Evolutionary conservation across 495 filamentous ascomycete genomes (phyloP).

Genomic region (Xanthoparmelia taractica): DNA sequence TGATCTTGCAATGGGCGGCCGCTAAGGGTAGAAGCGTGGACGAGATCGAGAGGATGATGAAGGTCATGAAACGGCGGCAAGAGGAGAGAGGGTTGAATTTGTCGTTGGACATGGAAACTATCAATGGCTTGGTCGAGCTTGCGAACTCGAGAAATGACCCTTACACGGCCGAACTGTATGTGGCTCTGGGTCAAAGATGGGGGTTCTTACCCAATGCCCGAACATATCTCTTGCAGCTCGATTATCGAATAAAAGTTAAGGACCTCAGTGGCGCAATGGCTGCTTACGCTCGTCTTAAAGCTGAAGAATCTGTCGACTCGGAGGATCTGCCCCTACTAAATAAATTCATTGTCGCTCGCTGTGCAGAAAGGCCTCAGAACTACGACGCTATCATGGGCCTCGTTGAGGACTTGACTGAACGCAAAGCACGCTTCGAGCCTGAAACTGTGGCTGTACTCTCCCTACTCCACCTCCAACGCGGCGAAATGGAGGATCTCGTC

Average conservation of each 20-base stretch:
- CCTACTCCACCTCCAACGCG: slow-evolving; percentile 59
- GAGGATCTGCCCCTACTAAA: slow-evolving; percentile 61
- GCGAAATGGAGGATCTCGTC: slow-evolving; percentile 64
- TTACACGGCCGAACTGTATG: slow-evolving; percentile 65
- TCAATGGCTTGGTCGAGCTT: slow-evolving; percentile 67
- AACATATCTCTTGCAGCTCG: slow-evolving; percentile 66
- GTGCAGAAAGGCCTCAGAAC: slow-evolving; percentile 44
- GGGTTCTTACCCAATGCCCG: slow-evolving; percentile 53
- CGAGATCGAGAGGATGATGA: slow-evolving; percentile 60
- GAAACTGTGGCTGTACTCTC: slow-evolving; percentile 66
- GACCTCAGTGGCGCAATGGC: slow-evolving; percentile 60
- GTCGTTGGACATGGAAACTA: slow-evolving; percentile 56
- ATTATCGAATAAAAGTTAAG: slow-evolving; percentile 59
- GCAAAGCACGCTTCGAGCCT: slow-evolving; percentile 56
- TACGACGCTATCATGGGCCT: slow-evolving; percentile 64
- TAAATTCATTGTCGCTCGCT: slow-evolving; percentile 67
- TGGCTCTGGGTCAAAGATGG: slow-evolving; percentile 53
- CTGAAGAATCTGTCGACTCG: slow-evolving; percentile 42
- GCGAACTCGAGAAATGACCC: slow-evolving; percentile 63
- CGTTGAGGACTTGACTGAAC: slow-evolving; percentile 65
- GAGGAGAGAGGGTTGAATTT: slow-evolving; percentile 33
- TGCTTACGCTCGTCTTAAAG: slow-evolving; percentile 53
- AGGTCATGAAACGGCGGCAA: slow-evolving; percentile 47
- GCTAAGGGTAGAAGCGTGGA: slow-evolving; percentile 61
- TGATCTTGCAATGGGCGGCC: slow-evolving; percentile 68